Base-by-base conservation (phyloP, 495 filamentous ascomycete genomes). In the Penicillium subrubescens region DNA sequence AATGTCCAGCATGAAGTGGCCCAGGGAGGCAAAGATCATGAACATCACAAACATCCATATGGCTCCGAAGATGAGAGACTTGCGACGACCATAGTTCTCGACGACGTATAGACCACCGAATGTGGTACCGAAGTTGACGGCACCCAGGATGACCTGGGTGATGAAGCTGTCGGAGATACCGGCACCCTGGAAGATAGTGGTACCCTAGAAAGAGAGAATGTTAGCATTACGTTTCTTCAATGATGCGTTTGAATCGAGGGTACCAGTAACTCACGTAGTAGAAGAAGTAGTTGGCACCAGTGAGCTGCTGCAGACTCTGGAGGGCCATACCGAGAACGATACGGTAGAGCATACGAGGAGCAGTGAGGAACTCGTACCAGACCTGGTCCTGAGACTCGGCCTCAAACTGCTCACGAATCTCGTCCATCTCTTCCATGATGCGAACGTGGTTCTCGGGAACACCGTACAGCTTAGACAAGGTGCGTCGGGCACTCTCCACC, bases 251-350 rank as follows among this genome's bases (percentile, higher is more conserved):
- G 34, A 43, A 19, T 23, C 8, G 19, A 37, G 46, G 73, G 88
- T 88, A 66, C 82, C 82, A 29, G 76, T 79, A 43, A 66, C 88
- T 86, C 51, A 89, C 88, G 65, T 89, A 93, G 77, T 92, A 92
- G 78, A 92, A 91, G 76, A 90, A 89, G 79, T 89, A 91, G 73
- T 91, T 92, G 61, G 87, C 86, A 37, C 87, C 86, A 52, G 87
- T 86, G 19, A 89, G 80, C 73, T 91, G 90, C 69, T 92, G 89
- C 41, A 90, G 79, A 6, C 85, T 82, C 71, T 93, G 91, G 6
- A 95, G 75, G 7, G 79, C 75, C 63, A 93, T 85, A 19, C 90
- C 92, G 0, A 94, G 75, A 3, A 82, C 17, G 3, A 90, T 87
- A 46, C 92, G 86, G 75, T 92, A 90, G 56, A 86, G 75, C 90